phyloP scores from a whole-genome alignment of 2,329 filamentous ascomycete genomes.

The Biscogniauxia sp. region DNA sequence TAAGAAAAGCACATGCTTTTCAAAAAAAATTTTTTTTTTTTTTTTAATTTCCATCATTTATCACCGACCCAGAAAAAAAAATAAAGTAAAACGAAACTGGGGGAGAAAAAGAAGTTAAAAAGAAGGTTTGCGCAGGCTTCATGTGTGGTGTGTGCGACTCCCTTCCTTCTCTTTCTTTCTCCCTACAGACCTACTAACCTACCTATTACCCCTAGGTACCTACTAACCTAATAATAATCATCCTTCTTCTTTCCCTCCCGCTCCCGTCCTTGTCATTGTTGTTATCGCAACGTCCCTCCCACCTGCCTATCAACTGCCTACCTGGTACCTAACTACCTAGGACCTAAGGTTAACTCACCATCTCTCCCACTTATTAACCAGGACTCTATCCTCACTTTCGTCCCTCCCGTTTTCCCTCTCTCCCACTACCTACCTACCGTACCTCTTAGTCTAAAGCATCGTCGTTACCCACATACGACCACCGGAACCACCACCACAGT shows the following conservation, averaged over 20 bases:
- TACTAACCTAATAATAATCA: not conserved
- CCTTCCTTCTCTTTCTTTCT: constrained; percentile 3
- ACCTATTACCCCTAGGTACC: constrained; percentile 3
- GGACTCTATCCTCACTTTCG: not conserved
- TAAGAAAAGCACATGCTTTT: not conserved
- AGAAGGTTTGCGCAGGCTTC: too few relatives aligned
- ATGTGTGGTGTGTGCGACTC: not conserved
- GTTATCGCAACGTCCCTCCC: not conserved
- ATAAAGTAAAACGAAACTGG: constrained; percentile 4
- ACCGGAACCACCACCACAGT: not conserved
- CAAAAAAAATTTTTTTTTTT: too few relatives aligned
- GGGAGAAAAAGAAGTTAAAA: not conserved
- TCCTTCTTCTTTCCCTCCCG: not conserved
- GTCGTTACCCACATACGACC: not conserved
- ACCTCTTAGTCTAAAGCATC: not conserved
- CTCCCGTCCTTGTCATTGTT: not conserved
- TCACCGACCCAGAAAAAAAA: constrained; percentile 5
- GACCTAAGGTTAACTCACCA: not conserved
- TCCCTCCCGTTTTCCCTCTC: not conserved
- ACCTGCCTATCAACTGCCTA: not conserved
- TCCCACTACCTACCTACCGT: not conserved
- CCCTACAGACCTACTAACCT: constrained; percentile 1
- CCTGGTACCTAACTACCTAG: not conserved
- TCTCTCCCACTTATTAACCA: not conserved
- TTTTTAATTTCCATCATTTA: not conserved